A percentile compares a stretch with the other conserved stretches of the same genome.
Evolutionary conservation across 495 filamentous ascomycete genomes (phyloP).

Genomic region (Trichodelitschia bisporula): DNA sequence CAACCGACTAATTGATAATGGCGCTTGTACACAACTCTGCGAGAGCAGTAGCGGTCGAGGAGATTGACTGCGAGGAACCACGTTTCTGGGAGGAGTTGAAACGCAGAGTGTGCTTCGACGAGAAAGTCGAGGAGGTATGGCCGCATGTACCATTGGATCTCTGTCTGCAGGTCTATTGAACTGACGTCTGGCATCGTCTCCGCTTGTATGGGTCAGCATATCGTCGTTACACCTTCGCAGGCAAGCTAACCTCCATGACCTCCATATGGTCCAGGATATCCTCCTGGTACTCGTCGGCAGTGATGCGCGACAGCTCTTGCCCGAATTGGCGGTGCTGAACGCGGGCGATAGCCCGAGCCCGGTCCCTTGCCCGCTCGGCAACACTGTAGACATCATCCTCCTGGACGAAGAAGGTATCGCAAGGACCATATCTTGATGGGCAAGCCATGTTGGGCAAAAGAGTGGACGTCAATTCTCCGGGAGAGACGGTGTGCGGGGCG

Average conservation of each 20-base stretch:
- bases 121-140: slow-evolving; percentile 97
- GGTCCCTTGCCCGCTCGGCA: slow-evolving; percentile 30
- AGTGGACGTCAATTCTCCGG: slow-evolving; percentile 16
- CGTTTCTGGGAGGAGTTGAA: slow-evolving; percentile 80
- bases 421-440: slow-evolving; percentile 22
- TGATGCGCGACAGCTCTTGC: slow-evolving; percentile 59
- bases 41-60: slow-evolving; percentile 90
- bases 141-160: slow-evolving; percentile 99
- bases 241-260: slow-evolving; percentile 64
- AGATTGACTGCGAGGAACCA: slow-evolving; percentile 92
- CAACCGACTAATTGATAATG: slow-evolving; percentile 97
- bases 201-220: slow-evolving; percentile 24
- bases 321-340: slow-evolving; percentile 64
- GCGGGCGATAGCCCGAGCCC: slow-evolving; percentile 44
- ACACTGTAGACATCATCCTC: slow-evolving; percentile 29
- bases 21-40: slow-evolving; percentile 94
- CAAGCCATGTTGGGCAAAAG: slow-evolving; percentile 37
- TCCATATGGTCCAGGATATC: slow-evolving; percentile 85
- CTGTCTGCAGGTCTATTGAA: slow-evolving; percentile 93
- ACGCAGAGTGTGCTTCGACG: slow-evolving; percentile 87
- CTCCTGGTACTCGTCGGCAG: slow-evolving; percentile 72
- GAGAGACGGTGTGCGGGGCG: too few species aligned
- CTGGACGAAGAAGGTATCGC: slow-evolving; percentile 76
- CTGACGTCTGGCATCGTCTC: slow-evolving; percentile 87
- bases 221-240: slow-evolving; percentile 2